These are phyloP conservation scores for Hippophae rhamnoides DNA, from an alignment of 306 rosid species.

Conservation along the genomic window DNA sequence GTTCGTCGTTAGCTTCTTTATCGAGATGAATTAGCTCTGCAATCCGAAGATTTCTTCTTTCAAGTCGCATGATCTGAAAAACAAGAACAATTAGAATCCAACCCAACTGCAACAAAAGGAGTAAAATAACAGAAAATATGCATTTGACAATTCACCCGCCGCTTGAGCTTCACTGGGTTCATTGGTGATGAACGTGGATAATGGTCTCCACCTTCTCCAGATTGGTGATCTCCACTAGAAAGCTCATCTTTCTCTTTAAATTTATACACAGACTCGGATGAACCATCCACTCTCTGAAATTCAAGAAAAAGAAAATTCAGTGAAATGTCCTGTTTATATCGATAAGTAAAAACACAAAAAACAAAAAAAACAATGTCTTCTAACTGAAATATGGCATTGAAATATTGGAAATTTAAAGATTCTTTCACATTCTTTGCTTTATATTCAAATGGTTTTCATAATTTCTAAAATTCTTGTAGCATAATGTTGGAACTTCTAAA, in stretches of 20 bases:
- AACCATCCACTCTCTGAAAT: slow-evolving; percentile 37
- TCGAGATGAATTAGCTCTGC: slow-evolving; percentile 49
- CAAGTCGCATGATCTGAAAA: slow-evolving; percentile 60
- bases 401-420: no score
- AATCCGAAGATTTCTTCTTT: slow-evolving; percentile 68
- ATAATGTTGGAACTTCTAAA: neutral
- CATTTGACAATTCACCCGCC: slow-evolving; percentile 47
- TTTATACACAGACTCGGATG: slow-evolving; percentile 29
- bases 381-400: no score
- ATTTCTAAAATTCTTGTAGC: neutral
- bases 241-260: slow-evolving; percentile 39
- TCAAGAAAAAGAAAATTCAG: slow-evolving; percentile 14
- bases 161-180: slow-evolving; percentile 81
- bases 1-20: slow-evolving; percentile 52
- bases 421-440: neutral
- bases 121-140: slow-evolving; percentile 11
- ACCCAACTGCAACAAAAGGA: slow-evolving; percentile 14
- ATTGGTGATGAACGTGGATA: slow-evolving; percentile 31
- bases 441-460: neutral
- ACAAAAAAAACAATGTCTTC: no score
- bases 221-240: slow-evolving; percentile 6
- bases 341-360: neutral
- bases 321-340: slow-evolving; percentile 16
- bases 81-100: slow-evolving; percentile 17
- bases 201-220: slow-evolving; percentile 37